Conservation (phyloP, 768 basidiomycete genomes). For the Psilocybe cyanescens region DNA sequence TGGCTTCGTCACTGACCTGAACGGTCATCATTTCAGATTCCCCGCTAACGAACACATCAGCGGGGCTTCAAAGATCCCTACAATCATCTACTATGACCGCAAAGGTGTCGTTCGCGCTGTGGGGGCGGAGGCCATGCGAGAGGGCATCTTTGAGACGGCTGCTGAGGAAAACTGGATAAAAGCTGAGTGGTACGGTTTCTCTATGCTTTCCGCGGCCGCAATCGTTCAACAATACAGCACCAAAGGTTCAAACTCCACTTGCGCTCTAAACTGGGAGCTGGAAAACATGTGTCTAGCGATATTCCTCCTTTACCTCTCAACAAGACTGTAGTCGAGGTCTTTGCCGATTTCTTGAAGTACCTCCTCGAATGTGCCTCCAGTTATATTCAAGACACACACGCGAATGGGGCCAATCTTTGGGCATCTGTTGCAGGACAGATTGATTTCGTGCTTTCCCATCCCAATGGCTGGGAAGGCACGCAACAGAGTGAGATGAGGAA, state of each 20-base stretch:
- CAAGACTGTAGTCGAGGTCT: constrained; percentile 45
- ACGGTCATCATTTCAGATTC: constrained; percentile 36
- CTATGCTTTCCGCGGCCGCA: background rate
- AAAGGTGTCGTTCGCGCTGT: constrained; percentile 41
- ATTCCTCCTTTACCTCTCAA: constrained; percentile 45
- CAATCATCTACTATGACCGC: constrained; percentile 46
- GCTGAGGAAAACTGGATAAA: constrained; percentile 52
- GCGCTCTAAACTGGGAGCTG: constrained; percentile 26
- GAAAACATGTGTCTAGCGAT: constrained; percentile 31
- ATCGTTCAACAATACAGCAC: background rate
- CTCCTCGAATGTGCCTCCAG: constrained; percentile 43
- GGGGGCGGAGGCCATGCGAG: constrained; percentile 51
- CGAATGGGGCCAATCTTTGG: constrained; percentile 45
- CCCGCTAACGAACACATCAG: constrained; percentile 50
- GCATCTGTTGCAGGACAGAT: constrained; percentile 39
- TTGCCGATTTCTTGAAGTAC: constrained; percentile 53
- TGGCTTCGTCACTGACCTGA: constrained; percentile 17
- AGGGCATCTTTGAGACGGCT: constrained; percentile 41
- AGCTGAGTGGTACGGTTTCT: constrained; percentile 45
- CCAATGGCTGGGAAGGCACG: constrained; percentile 47
- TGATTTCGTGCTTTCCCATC: constrained; percentile 49
- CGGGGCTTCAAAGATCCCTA: constrained; percentile 52
- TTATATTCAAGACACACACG: constrained; percentile 50
- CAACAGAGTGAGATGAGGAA: constrained; percentile 47
- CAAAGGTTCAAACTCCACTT: constrained; percentile 38